Base-by-base conservation (phyloP, 1,284 basidiomycete genomes). In the Cutaneotrichosporon dermatis region DNA sequence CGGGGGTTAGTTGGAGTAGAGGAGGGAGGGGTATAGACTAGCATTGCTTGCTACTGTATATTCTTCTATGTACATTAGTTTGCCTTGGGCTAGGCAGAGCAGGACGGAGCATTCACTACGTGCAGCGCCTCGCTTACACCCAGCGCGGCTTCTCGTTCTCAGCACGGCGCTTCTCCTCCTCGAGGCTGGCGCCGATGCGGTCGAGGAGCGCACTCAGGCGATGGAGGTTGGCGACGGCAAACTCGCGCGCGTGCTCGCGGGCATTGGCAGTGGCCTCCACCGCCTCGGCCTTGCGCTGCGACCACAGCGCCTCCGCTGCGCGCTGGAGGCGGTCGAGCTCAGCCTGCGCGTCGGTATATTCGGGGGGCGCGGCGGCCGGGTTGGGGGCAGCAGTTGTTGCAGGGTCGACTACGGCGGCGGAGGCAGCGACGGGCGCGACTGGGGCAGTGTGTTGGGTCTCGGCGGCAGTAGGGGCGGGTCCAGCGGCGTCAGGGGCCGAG, bases 141-240 rank as follows among this genome's bases (percentile, higher is more conserved):
- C 50, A 51, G 50, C 50, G 50, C 39, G 25, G 40, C 50, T 42
- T 51, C 37, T 51, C n/a, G 9, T 25, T 16, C 37, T 51, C 50
- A 6, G 25, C 35, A 16, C 50, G 50, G 37, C 16, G 37, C 39
- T 51, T 51, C 39, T 51, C 51, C 51, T 53, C 42, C 33, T 42
- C 51, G 33, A 53, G 25, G 13, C 41, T 44, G 33, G 37, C 8
- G 33, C 51, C 36, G 34, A 53, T 44, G 6, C 41, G 41, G 33
- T 53, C 41, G 0, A 53, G 51, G 1, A 39, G 36, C 4, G n/a
- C 51, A 10, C 16, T 36, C 8, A 53, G 42, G 33, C 51, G 51
- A 13, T 43, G 12, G 42, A 53, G 51, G 33, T 43, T 34, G 4
- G 34, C 34, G 13, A 33, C 16, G 42, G 41, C 51, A 16, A 43